These are phyloP conservation scores for Plasmodium sp. DNA, from an alignment of 169 alveolate species.

Conservation along the genomic window DNA sequence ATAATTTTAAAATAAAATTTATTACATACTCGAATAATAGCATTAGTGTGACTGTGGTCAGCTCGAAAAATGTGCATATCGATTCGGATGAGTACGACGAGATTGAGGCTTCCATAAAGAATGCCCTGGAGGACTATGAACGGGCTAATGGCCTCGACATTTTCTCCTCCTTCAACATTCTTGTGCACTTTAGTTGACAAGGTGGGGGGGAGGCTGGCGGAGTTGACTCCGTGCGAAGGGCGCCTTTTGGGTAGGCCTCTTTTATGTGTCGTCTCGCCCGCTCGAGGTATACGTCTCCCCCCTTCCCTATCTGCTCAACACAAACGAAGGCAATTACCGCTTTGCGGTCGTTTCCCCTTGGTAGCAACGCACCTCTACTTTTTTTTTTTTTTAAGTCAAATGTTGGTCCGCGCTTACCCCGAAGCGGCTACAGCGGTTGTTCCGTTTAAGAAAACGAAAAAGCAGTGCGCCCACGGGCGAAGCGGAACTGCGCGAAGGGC, in stretches of 20 bases:
- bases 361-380: neutral
- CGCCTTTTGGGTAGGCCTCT: neutral
- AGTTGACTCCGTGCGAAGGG: neutral
- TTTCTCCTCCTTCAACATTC: slow-evolving; percentile 20
- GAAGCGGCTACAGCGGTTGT: neutral
- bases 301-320: neutral
- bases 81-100: slow-evolving; percentile 47
- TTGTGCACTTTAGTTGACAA: slow-evolving; percentile 1
- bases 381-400: neutral
- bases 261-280: neutral
- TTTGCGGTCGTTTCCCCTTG: neutral
- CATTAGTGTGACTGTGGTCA: slow-evolving; percentile 19
- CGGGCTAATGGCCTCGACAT: slow-evolving; percentile 25
- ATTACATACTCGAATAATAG: slow-evolving; percentile 24
- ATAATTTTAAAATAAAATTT: slow-evolving; percentile 16
- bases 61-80: neutral
- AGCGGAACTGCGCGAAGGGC: neutral
- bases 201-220: neutral
- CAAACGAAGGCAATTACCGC: neutral
- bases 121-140: slow-evolving; percentile 28
- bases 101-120: slow-evolving; percentile 27
- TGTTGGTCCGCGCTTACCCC: neutral
- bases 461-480: neutral
- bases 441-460: neutral
- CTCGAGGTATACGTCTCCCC: neutral